Conservation (phyloP, 2,329 filamentous ascomycete genomes). For the Fusarium pilosicola region DNA sequence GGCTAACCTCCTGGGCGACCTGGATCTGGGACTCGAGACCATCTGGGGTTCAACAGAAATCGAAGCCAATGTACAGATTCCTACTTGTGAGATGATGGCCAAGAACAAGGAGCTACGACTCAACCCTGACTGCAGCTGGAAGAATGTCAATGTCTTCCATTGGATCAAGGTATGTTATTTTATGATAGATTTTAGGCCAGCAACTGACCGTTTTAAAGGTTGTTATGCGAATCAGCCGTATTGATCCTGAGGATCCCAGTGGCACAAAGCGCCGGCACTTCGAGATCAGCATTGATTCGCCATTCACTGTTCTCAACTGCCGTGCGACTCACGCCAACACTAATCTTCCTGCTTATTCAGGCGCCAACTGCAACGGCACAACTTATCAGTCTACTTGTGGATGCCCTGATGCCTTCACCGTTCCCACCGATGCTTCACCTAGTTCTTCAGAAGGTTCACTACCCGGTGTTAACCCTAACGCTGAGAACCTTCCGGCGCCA, state of each 20-base stretch:
- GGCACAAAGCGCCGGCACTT: slow-evolving; percentile 84
- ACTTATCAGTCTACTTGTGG: slow-evolving; percentile 60
- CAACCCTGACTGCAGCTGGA: slow-evolving; percentile 92
- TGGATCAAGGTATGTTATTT: slow-evolving; percentile 84
- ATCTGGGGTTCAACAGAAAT: slow-evolving; percentile 91
- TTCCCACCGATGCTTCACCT: slow-evolving; percentile 71
- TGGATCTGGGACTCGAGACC: slow-evolving; percentile 74
- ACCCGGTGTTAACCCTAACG: slow-evolving; percentile 50
- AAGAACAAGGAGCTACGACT: slow-evolving; percentile 73
- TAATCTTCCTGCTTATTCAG: slow-evolving; percentile 79
- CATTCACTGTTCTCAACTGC: slow-evolving; percentile 92
- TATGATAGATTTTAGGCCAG: not conserved
- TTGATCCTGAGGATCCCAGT: slow-evolving; percentile 79
- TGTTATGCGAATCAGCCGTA: slow-evolving; percentile 89
- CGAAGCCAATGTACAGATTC: slow-evolving; percentile 92
- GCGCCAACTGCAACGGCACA: slow-evolving; percentile 61
- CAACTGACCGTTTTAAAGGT: slow-evolving; percentile 64
- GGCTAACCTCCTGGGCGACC: slow-evolving; percentile 82
- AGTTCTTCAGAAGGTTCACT: slow-evolving; percentile 68
- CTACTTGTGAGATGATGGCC: slow-evolving; percentile 87
- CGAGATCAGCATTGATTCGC: slow-evolving; percentile 95
- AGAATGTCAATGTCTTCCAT: slow-evolving; percentile 92
- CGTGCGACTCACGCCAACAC: slow-evolving; percentile 93
- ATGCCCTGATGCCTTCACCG: slow-evolving; percentile 63
- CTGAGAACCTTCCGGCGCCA: slow-evolving; percentile 53